Percentiles rank a stretch among this genome's conserved stretches.
These are phyloP conservation scores for Phanerochaete sordida DNA, from an alignment of 768 basidiomycete species.

Conservation along the genomic window DNA sequence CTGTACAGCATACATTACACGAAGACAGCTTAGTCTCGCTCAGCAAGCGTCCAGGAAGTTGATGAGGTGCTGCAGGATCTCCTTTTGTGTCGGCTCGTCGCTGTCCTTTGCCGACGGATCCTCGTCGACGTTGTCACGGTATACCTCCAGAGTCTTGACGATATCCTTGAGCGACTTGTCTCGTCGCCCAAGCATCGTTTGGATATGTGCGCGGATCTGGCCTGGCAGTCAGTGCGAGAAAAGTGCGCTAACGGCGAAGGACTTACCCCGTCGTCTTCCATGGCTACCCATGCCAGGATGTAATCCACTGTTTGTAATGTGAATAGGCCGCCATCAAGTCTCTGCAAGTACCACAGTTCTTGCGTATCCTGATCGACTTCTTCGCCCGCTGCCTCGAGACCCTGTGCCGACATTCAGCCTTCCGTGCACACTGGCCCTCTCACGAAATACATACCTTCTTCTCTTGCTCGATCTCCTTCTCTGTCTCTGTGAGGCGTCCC, in stretches of 20 bases:
- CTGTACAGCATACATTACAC: constrained; percentile 12
- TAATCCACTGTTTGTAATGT: constrained; percentile 91
- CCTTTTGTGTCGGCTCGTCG: constrained; percentile 50
- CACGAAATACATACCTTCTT: constrained; percentile 45
- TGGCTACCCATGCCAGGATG: constrained; percentile 89
- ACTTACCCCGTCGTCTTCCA: constrained; percentile 98
- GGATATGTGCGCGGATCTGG: constrained; percentile 75
- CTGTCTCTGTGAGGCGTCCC: constrained; percentile 52
- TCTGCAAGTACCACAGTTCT: constrained; percentile 79
- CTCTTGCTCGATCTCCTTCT: constrained; percentile 67
- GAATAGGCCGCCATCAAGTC: constrained; percentile 84
- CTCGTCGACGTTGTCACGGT: constrained; percentile 70
- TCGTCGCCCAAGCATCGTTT: constrained; percentile 72
- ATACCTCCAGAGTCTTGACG: constrained; percentile 64
- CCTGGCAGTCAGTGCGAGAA: not conserved
- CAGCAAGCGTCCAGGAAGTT: constrained; percentile 47
- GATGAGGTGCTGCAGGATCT: constrained; percentile 68
- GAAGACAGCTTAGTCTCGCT: not conserved
- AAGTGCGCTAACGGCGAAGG: too few species aligned
- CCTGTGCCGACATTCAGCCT: constrained; percentile 32
- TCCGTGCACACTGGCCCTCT: not conserved
- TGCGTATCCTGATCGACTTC: constrained; percentile 58
- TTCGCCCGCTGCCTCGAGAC: constrained; percentile 53
- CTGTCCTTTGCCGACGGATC: constrained; percentile 35
- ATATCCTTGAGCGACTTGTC: constrained; percentile 70